Conservation (phyloP, 1,284 basidiomycete genomes). For the Malassezia dermatis region DNA sequence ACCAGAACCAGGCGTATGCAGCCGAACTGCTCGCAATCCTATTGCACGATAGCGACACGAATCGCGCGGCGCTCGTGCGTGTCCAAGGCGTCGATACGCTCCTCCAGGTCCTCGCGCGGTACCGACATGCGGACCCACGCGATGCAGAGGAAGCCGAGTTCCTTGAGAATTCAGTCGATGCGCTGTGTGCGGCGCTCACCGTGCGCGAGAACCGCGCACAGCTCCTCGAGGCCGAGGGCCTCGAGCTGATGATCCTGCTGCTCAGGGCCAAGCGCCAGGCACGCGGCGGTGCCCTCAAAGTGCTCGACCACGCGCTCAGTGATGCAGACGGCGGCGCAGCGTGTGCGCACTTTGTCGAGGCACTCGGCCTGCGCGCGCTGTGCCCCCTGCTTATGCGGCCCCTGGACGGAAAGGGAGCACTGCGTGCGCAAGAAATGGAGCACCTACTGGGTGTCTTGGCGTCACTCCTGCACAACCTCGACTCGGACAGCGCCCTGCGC, state of each 20-base stretch:
- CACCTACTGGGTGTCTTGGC: conserved; percentile 80
- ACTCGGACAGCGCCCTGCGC: conserved; percentile 69
- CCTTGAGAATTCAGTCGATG: conserved; percentile 91
- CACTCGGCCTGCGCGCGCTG: conserved; percentile 71
- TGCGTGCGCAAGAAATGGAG: conserved; percentile 58
- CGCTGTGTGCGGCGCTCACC: conserved; percentile 62
- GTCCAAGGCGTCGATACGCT: conserved; percentile 68
- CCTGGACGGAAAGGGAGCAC: neutral
- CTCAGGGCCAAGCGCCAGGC: conserved; percentile 72
- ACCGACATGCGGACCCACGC: conserved; percentile 66
- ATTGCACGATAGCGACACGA: conserved; percentile 53
- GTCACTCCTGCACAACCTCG: conserved; percentile 76
- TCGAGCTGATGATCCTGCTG: conserved; percentile 90
- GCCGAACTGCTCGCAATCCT: conserved; percentile 68
- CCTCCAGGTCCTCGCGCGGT: conserved; percentile 65
- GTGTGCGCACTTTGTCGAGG: conserved; percentile 81
- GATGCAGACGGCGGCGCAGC: conserved; percentile 58
- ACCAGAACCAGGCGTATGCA: conserved; percentile 49
- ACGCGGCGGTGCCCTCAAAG: conserved; percentile 55
- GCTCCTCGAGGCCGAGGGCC: conserved; percentile 81
- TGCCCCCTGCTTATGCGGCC: conserved; percentile 80
- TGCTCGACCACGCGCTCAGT: conserved; percentile 80
- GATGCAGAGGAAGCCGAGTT: conserved; percentile 87
- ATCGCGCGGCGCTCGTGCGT: conserved; percentile 31
- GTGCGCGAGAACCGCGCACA: conserved; percentile 67